A percentile compares a stretch with the other conserved stretches of the same genome.
phyloP scores from a whole-genome alignment of 768 basidiomycete species.

The Collybiopsis confluens region DNA sequence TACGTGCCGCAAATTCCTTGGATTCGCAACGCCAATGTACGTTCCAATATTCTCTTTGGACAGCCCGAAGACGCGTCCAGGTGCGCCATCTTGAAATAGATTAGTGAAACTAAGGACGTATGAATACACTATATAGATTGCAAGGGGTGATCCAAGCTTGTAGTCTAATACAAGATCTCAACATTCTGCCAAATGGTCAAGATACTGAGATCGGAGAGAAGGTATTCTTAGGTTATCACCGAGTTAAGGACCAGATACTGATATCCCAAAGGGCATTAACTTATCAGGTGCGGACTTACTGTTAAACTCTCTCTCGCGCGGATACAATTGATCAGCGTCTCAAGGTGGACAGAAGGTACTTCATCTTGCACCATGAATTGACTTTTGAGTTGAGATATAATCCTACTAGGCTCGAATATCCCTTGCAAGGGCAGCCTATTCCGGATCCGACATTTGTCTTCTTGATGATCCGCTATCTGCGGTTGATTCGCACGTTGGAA shows the following conservation, averaged over 20 bases:
- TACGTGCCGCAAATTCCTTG: conserved; percentile 62
- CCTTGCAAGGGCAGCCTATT: conserved; percentile 74
- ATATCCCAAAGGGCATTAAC: too few relatives aligned
- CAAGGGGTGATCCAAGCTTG: conserved; percentile 59
- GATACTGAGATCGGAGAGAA: conserved; percentile 60
- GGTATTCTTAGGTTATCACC: too few relatives aligned
- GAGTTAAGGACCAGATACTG: too few relatives aligned
- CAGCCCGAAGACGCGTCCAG: conserved; percentile 54
- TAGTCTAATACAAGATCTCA: conserved; percentile 65
- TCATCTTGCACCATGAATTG: neutral
- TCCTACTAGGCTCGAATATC: conserved; percentile 61
- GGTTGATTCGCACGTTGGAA: conserved; percentile 74
- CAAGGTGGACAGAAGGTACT: conserved; percentile 31
- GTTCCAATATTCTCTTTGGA: conserved; percentile 75
- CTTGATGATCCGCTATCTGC: conserved; percentile 82
- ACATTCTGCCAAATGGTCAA: conserved; percentile 67
- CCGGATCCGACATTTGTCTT: conserved; percentile 66
- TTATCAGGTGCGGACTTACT: too few relatives aligned
- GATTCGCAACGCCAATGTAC: conserved; percentile 65
- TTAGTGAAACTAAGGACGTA: neutral
- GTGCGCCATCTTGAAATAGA: conserved; percentile 20
- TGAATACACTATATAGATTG: conserved; percentile 34
- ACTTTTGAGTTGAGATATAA: neutral
- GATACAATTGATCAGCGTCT: too few relatives aligned
- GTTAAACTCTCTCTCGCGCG: too few relatives aligned